phyloP scores from a whole-genome alignment of 2,329 filamentous ascomycete genomes.

The Paracamarosporium sp. region DNA sequence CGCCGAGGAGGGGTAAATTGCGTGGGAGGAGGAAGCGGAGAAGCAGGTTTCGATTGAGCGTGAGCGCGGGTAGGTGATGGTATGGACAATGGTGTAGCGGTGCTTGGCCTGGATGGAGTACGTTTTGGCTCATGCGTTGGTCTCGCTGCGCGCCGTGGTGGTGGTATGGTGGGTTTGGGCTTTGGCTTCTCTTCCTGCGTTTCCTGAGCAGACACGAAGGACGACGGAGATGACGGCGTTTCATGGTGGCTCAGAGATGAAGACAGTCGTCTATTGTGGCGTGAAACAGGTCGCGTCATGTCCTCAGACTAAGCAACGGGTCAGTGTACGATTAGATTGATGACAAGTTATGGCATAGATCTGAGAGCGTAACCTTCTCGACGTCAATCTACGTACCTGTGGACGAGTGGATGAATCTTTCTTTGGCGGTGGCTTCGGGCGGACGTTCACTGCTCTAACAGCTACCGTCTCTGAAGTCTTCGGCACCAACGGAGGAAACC shows the following conservation, averaged over 20 bases:
- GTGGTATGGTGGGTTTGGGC: constrained; percentile 35
- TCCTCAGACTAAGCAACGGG: constrained; percentile 26
- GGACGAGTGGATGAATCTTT: constrained; percentile 17
- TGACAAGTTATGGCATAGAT: no score
- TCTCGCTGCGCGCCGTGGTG: constrained; percentile 41
- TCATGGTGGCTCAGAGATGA: constrained; percentile 35
- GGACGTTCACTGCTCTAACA: constrained; percentile 24
- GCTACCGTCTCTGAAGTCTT: constrained; percentile 32
- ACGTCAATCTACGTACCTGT: constrained; percentile 2
- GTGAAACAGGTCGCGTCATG: constrained; percentile 21
- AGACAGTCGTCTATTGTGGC: constrained; percentile 25
- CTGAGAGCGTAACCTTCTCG: no score
- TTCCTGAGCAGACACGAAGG: constrained; percentile 45
- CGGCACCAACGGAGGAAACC: constrained; percentile 31
- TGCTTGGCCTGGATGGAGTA: constrained; percentile 10
- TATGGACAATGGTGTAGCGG: constrained; percentile 22
- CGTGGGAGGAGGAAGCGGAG: constrained; percentile 28
- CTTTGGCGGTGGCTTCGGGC: constrained; percentile 27
- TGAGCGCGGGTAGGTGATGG: constrained; percentile 36
- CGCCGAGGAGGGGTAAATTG: constrained; percentile 27
- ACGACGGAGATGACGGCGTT: constrained; percentile 36
- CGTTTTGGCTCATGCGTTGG: constrained; percentile 4
- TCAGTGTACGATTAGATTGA: no score
- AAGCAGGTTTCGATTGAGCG: constrained; percentile 36
- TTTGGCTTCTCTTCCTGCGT: constrained; percentile 39